Evolutionary conservation across 768 basidiomycete species (phyloP).

Genomic region (Favolaschia claudopus): DNA sequence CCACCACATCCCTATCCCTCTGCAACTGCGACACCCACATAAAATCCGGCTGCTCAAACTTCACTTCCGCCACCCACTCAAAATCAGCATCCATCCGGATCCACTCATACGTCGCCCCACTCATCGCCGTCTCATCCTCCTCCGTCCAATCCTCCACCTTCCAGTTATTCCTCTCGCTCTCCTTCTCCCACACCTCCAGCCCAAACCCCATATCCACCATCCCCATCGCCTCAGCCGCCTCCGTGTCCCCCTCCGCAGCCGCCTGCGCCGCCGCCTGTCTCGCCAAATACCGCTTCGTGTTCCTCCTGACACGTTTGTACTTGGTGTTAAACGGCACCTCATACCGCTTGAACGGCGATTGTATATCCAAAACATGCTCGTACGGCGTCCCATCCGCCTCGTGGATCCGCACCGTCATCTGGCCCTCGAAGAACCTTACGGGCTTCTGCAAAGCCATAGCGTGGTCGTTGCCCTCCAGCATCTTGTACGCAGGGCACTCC

Average conservation of each 20-base stretch:
- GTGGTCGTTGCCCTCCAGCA: constrained; percentile 73
- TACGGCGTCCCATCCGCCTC: constrained; percentile 99
- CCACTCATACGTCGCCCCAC: constrained; percentile 98
- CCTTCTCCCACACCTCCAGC: constrained; percentile 95
- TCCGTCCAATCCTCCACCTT: constrained; percentile 98
- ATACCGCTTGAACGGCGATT: constrained; percentile 87
- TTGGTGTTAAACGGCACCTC: constrained; percentile 99
- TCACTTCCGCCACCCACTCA: constrained; percentile 95
- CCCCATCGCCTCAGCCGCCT: constrained; percentile 92
- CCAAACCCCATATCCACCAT: constrained; percentile 96
- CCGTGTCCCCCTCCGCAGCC: constrained; percentile 89
- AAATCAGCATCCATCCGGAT: constrained; percentile 99
- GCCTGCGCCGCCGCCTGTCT: constrained; percentile 93
- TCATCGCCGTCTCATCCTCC: constrained; percentile 93
- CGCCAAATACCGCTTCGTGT: constrained; percentile 95
- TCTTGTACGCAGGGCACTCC: constrained; percentile 79
- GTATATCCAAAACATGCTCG: constrained; percentile 96
- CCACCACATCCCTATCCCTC: constrained; percentile 94
- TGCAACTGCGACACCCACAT: constrained; percentile 99
- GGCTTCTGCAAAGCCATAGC: constrained; percentile 78
- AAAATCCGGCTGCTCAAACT: constrained; percentile 95
- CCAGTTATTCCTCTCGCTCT: constrained; percentile 92
- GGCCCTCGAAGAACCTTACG: constrained; percentile 93
- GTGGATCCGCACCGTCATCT: constrained; percentile 98
- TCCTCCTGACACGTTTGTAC: constrained; percentile 94